Percentiles rank a stretch among this genome's conserved stretches.
phyloP scores from a whole-genome alignment of 2,329 filamentous ascomycete species.

The Diaporthe australafricana region DNA sequence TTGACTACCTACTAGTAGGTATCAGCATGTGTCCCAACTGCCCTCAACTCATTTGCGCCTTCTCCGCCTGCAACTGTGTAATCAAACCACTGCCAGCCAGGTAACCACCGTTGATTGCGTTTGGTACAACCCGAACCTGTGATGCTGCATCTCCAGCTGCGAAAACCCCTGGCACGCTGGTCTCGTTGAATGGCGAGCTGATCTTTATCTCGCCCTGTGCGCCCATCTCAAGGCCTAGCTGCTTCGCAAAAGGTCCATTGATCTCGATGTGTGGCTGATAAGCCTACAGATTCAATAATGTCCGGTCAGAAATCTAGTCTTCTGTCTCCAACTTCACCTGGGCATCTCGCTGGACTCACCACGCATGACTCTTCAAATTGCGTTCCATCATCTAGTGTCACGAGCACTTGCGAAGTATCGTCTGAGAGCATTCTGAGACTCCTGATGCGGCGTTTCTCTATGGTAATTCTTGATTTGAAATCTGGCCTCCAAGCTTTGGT shows the following conservation, averaged over 20 bases:
- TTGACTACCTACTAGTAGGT: too few relatives aligned
- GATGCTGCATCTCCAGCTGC: slow-evolving; percentile 36
- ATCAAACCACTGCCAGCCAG: slow-evolving; percentile 27
- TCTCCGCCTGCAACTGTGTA: slow-evolving; percentile 30
- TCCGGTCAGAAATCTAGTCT: neutral
- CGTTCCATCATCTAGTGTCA: slow-evolving; percentile 34
- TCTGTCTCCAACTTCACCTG: too few relatives aligned
- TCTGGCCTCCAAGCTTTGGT: slow-evolving; percentile 13
- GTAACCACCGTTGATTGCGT: slow-evolving; percentile 30
- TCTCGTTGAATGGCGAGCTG: slow-evolving; percentile 27
- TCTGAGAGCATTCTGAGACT: slow-evolving; percentile 26
- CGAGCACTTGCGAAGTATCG: slow-evolving; percentile 29
- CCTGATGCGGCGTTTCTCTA: slow-evolving; percentile 33
- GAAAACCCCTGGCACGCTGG: slow-evolving; percentile 32
- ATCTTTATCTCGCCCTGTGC: slow-evolving; percentile 31
- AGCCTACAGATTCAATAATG: neutral
- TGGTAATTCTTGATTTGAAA: slow-evolving; percentile 25
- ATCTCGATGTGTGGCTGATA: slow-evolving; percentile 22
- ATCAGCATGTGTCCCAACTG: neutral
- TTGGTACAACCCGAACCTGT: neutral
- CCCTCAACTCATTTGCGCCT: neutral
- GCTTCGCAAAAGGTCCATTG: slow-evolving; percentile 26
- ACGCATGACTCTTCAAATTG: slow-evolving; percentile 30
- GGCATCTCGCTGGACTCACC: neutral
- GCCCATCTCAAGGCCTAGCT: slow-evolving; percentile 28